These are phyloP conservation scores for Russula earlei DNA, from an alignment of 768 basidiomycete genomes.

Conservation along the genomic window DNA sequence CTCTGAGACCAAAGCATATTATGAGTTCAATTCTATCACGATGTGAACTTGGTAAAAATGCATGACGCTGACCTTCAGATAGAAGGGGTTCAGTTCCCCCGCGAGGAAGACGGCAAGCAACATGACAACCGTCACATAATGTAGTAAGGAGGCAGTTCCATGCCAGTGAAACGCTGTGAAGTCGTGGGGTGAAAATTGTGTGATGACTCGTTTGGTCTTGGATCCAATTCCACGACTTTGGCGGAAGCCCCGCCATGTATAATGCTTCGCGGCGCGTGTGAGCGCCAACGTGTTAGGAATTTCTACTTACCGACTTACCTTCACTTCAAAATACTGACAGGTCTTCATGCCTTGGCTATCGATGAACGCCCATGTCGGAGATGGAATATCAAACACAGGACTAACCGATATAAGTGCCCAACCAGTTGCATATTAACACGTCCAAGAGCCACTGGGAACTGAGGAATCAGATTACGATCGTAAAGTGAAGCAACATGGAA, in stretches of 20 bases:
- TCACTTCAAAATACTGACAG: constrained; percentile 82
- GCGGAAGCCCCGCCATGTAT: constrained; percentile 76
- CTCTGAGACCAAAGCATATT: constrained; percentile 28
- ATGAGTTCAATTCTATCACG: not conserved
- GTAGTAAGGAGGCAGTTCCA: constrained; percentile 58
- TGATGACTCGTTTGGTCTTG: constrained; percentile 70
- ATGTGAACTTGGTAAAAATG: not conserved
- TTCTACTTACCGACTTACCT: constrained; percentile 16
- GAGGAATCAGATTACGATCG: constrained; percentile 5
- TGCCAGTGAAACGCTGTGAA: constrained; percentile 88
- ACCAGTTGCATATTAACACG: constrained; percentile 81
- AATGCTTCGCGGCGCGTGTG: constrained; percentile 42
- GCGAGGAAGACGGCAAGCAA: constrained; percentile 72
- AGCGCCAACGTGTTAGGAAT: constrained; percentile 1
- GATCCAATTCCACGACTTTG: constrained; percentile 70
- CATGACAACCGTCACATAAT: constrained; percentile 67
- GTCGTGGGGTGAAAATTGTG: constrained; percentile 80
- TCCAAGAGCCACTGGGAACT: constrained; percentile 69
- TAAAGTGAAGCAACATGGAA: constrained; percentile 3
- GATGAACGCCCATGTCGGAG: constrained; percentile 18
- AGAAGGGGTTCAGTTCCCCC: constrained; percentile 83
- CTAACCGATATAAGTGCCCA: constrained; percentile 71
- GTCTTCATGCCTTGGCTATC: constrained; percentile 65
- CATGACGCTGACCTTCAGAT: constrained; percentile 54
- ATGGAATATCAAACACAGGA: constrained; percentile 20